These are phyloP conservation scores for Wakefieldia striispora DNA, from an alignment of 768 basidiomycete species.

Conservation along the genomic window DNA sequence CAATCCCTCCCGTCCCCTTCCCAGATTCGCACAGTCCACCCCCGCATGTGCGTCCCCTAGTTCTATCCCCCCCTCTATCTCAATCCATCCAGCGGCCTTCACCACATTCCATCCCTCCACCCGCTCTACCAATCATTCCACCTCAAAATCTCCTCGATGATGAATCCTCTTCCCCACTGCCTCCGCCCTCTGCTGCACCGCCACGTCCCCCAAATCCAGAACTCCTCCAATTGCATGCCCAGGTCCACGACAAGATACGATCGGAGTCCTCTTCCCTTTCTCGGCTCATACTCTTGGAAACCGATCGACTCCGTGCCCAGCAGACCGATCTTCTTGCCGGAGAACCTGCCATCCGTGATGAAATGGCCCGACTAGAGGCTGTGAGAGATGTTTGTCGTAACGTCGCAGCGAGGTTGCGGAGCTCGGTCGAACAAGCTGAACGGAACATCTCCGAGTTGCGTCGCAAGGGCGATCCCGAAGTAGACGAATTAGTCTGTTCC, in stretches of 20 bases:
- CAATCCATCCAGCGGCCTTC: conserved; percentile 28
- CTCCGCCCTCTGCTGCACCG: conserved; percentile 44
- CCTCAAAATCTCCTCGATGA: conserved; percentile 66
- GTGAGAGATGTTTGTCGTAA: conserved; percentile 87
- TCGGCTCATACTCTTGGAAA: conserved; percentile 59
- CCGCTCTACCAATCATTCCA: conserved; percentile 10
- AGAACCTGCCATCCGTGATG: conserved; percentile 92
- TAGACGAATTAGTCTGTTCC: conserved; percentile 95
- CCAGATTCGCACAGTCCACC: conserved; percentile 31
- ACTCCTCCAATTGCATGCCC: conserved; percentile 73
- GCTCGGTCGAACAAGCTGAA: conserved; percentile 65
- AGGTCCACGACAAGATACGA: conserved; percentile 72
- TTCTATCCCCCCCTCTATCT: conserved; percentile 16
- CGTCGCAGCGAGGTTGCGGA: conserved; percentile 66
- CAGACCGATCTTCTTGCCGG: conserved; percentile 85
- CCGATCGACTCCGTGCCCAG: conserved; percentile 75
- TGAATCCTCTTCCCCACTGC: conserved; percentile 39
- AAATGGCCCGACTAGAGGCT: conserved; percentile 92
- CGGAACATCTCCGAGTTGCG: conserved; percentile 73
- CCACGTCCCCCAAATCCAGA: conserved; percentile 90
- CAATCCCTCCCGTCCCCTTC: conserved; percentile 29
- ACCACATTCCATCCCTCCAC: conserved; percentile 21
- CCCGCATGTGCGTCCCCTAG: conserved; percentile 12
- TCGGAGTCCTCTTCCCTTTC: conserved; percentile 71
- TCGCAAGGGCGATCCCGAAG: conserved; percentile 84